Percentiles rank a stretch among this genome's conserved stretches.
Conservation (phyloP, 1,284 basidiomycete species). For the Porogramme epimiltina region DNA sequence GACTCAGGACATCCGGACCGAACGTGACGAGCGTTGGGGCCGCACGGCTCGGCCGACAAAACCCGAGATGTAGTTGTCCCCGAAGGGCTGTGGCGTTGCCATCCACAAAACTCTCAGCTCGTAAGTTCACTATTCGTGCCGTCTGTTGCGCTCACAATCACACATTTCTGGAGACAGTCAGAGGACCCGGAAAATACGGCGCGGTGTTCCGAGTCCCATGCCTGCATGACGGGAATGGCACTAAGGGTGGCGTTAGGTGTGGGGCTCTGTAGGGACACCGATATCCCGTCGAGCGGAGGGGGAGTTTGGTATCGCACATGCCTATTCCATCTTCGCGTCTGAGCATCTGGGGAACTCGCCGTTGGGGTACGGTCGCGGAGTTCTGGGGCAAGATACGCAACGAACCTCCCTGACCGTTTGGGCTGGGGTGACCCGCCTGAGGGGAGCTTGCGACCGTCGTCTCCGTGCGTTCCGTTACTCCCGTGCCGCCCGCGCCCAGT, state of each 20-base stretch:
- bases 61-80: background rate
- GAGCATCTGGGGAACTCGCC: background rate
- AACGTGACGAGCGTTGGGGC: background rate
- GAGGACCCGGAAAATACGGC: slow-evolving; percentile 3
- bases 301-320: background rate
- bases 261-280: background rate
- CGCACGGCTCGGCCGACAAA: too few relatives aligned
- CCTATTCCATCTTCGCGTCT: background rate
- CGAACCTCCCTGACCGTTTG: background rate
- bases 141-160: background rate
- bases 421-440: background rate
- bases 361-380: background rate
- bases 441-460: background rate
- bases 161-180: background rate
- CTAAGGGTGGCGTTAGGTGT: background rate
- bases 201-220: background rate
- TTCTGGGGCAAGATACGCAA: background rate
- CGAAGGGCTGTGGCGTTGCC: slow-evolving; percentile 3
- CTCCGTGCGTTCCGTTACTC: slow-evolving; percentile 10
- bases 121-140: slow-evolving; percentile 4
- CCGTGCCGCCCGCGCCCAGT: slow-evolving; percentile 4
- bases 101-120: background rate
- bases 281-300: background rate
- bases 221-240: background rate
- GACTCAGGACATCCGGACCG: slow-evolving; percentile 4